These are phyloP conservation scores for Phytophthora fragariae DNA, from an alignment of 352 stramenopile genomes.

Conservation along the genomic window DNA sequence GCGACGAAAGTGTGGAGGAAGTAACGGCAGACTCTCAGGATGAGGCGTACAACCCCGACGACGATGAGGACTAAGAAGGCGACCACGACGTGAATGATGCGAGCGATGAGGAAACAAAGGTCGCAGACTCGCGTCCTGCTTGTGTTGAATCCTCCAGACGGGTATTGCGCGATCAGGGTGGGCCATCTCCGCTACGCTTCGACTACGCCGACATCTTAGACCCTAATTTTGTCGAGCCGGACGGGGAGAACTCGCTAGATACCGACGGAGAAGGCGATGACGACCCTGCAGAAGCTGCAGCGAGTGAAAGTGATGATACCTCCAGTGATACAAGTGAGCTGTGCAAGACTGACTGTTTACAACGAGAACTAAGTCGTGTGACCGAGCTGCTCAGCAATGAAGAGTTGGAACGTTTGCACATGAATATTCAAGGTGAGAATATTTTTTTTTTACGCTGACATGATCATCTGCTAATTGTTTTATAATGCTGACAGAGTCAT, in stretches of 20 bases:
- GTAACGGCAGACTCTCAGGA: background rate
- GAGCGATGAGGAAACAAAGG: background rate
- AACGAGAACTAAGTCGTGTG: background rate
- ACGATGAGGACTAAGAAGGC: background rate
- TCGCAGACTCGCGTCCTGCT: no score
- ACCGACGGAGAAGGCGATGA: conserved; percentile 1
- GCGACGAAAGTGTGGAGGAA: background rate
- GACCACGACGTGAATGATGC: background rate
- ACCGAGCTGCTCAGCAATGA: background rate
- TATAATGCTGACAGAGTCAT: conserved; percentile 26
- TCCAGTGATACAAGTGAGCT: background rate
- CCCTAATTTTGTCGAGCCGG: background rate
- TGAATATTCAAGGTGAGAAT: conserved; percentile 15
- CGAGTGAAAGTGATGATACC: background rate
- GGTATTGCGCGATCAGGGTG: background rate
- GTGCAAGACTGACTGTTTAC: background rate
- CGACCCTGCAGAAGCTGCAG: background rate
- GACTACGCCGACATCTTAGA: background rate
- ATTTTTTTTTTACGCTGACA: conserved; percentile 6
- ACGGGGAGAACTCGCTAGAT: background rate
- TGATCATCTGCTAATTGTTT: background rate
- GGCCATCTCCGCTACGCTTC: background rate
- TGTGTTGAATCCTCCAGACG: background rate
- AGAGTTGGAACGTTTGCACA: background rate
- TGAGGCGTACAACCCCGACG: background rate